Evolutionary conservation across 2,329 filamentous ascomycete genomes (phyloP).

Genomic region (Cladosporium sp.): DNA sequence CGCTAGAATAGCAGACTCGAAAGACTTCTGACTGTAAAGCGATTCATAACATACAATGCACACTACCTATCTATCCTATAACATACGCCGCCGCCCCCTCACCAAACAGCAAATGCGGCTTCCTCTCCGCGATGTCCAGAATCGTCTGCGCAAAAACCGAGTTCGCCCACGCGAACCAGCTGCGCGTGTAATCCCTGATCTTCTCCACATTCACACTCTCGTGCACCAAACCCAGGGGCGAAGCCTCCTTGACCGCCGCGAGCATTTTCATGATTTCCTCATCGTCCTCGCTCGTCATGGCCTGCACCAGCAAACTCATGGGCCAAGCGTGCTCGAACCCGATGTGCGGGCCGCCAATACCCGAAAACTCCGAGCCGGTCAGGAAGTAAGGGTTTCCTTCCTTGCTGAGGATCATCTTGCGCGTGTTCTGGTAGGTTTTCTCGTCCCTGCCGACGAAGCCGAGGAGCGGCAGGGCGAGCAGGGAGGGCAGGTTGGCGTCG

Average conservation of each 20-base stretch:
- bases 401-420: conserved; percentile 73
- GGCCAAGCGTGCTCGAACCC: conserved; percentile 93
- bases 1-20: background rate
- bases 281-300: conserved; percentile 81
- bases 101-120: conserved; percentile 82
- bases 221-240: conserved; percentile 76
- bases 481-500: conserved; percentile 80
- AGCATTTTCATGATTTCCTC: conserved; percentile 74
- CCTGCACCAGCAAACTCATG: conserved; percentile 89
- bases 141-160: conserved; percentile 93
- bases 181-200: conserved; percentile 68
- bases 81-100: conserved; percentile 57
- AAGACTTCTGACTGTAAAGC: background rate
- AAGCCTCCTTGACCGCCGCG: conserved; percentile 68
- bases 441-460: conserved; percentile 67
- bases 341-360: conserved; percentile 82
- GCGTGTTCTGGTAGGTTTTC: conserved; percentile 78
- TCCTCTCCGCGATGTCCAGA: conserved; percentile 80
- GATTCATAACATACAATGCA: background rate
- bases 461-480: conserved; percentile 73
- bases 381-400: conserved; percentile 86
- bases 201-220: conserved; percentile 86
- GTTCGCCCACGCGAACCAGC: conserved; percentile 98
- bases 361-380: conserved; percentile 69
- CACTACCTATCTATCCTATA: conserved; percentile 16